Conservation (phyloP, 768 basidiomycete species). For the Scleroderma bovista region DNA sequence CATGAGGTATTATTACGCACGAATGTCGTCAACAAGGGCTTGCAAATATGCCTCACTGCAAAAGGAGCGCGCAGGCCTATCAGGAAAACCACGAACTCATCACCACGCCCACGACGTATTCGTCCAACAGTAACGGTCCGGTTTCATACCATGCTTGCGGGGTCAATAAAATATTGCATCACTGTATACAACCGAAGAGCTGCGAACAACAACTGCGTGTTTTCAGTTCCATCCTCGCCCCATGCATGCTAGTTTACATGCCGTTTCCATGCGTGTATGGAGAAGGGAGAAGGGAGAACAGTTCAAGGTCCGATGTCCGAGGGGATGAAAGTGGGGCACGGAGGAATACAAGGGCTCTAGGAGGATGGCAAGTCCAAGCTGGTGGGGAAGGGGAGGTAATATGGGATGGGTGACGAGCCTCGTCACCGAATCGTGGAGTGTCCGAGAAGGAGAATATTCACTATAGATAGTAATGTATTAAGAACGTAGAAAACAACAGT, state of each 20-base stretch:
- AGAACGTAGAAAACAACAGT: constrained; percentile 15
- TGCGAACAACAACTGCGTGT: background rate
- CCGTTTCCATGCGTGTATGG: background rate
- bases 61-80: too few species aligned
- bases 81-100: too few species aligned
- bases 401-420: background rate
- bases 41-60: too few species aligned
- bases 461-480: constrained; percentile 24
- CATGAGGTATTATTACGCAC: too few species aligned
- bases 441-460: constrained; percentile 10
- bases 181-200: too few species aligned
- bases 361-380: background rate
- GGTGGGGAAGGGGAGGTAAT: background rate
- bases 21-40: too few species aligned
- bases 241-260: background rate
- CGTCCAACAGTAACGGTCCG: too few species aligned
- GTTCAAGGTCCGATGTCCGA: background rate
- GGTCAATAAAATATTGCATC: too few species aligned
- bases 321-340: background rate
- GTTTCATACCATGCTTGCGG: too few species aligned
- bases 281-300: background rate
- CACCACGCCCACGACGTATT: too few species aligned
- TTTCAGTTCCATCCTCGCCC: background rate
- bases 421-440: background rate
- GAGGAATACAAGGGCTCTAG: background rate